Evolutionary conservation across 1,284 basidiomycete species (phyloP), one percentile per base, ranked within the genome.

Genomic region (Trichosporon ovoides): DNA sequence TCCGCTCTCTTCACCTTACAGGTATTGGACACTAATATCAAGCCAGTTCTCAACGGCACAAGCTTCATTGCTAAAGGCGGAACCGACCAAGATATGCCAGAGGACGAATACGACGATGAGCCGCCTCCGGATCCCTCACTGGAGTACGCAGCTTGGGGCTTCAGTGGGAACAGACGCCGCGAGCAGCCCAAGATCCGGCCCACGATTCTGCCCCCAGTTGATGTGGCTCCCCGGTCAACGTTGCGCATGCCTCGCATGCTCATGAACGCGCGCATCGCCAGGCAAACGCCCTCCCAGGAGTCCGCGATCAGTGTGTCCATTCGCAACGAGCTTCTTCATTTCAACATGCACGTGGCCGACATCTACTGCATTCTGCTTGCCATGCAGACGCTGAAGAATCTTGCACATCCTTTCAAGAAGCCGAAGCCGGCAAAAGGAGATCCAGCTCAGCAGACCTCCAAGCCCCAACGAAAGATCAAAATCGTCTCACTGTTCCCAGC

Each of bases 321-420:
- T 20, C 62, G 68, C 13, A 62, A 75, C 1, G 65, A 71, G 22
- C 65, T 66, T 6, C 56, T 72, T 11, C 63, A 79, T 9, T 67
- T 81, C 33, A 81, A 81, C 46, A 79, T 87, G 65, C 83, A 85
- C 63, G 79, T 94, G 35, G 83, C 85, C 13, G 85, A 89, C 71
- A 78, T 87, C 19, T 94, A 93, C 70, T 87, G 85, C 67, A 65
- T 81, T 11, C 80, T 95, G 38, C 79, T 92, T 50, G 87, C 87
- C 10, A 62, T 82, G 3, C 80, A 83, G 36, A 83, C 72, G 70
- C 10, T 74, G 12, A 49, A 34, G 13, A 10, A 18, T 11, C 34
- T 62, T 3, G 14, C 55, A 12, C 24, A 48, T 9, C 64, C 61
- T 4, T 48, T 62, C 52, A 59, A 54, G 37, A 53, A 35, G 38